A percentile compares a stretch with the other conserved stretches of the same genome.
These are phyloP conservation scores for Ceratocystis huliohia DNA, from an alignment of 2,329 filamentous ascomycete species.

Conservation along the genomic window DNA sequence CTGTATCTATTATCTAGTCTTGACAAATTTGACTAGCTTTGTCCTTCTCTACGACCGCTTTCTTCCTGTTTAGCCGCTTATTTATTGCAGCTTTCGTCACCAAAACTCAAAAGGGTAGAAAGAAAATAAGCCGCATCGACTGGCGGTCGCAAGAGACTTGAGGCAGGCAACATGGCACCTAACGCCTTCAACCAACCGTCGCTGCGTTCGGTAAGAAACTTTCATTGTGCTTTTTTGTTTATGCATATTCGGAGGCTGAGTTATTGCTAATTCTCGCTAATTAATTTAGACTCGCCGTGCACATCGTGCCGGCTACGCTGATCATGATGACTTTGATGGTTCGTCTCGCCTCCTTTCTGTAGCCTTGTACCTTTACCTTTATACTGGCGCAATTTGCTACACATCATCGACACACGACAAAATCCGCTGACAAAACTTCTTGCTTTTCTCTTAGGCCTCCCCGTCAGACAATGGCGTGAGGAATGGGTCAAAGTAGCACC, in stretches of 20 bases:
- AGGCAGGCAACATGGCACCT: constrained; percentile 8
- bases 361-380: background rate
- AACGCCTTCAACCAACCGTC: constrained; percentile 5
- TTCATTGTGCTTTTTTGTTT: background rate
- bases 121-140: no score
- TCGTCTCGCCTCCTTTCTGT: constrained; percentile 19
- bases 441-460: constrained; percentile 45
- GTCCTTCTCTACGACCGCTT: no score
- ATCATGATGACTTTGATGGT: constrained; percentile 52
- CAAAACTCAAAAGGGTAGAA: no score
- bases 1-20: background rate
- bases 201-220: constrained; percentile 12
- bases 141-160: background rate
- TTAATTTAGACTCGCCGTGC: constrained; percentile 40
- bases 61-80: no score
- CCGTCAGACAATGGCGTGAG: constrained; percentile 80
- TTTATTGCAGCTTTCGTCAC: no score
- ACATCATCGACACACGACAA: background rate
- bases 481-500: constrained; percentile 57
- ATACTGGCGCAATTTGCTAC: background rate
- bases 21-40: no score
- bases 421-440: background rate
- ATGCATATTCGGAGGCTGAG: background rate
- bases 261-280: background rate
- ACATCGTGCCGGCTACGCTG: constrained; percentile 42